These are phyloP conservation scores for Aureobasidium namibiae DNA, from an alignment of 2,329 filamentous ascomycete species.

Conservation along the genomic window DNA sequence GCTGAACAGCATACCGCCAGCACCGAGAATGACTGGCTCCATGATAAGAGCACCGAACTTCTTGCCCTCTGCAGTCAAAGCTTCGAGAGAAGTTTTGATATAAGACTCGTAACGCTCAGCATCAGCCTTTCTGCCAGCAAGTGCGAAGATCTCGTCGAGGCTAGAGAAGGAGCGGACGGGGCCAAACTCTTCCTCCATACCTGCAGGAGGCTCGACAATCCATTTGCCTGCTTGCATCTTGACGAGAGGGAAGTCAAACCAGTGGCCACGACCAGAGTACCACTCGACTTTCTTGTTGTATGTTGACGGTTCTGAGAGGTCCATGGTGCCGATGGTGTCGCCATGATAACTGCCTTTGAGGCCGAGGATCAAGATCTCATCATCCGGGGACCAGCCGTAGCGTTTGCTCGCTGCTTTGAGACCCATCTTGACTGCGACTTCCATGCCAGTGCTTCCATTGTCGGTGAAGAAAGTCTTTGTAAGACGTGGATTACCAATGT, in stretches of 20 bases:
- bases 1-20: slow-evolving; percentile 75
- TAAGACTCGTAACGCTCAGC: slow-evolving; percentile 50
- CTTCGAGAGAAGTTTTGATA: slow-evolving; percentile 48
- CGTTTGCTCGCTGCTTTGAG: slow-evolving; percentile 58
- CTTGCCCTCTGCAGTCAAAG: slow-evolving; percentile 48
- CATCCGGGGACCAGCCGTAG: slow-evolving; percentile 56
- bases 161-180: slow-evolving; percentile 36
- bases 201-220: slow-evolving; percentile 51
- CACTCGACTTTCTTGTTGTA: slow-evolving; percentile 81
- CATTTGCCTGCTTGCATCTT: slow-evolving; percentile 59
- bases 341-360: slow-evolving; percentile 78
- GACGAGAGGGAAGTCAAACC: slow-evolving; percentile 72
- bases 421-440: slow-evolving; percentile 81
- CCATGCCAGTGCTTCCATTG: slow-evolving; percentile 74
- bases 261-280: slow-evolving; percentile 69
- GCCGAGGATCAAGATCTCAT: slow-evolving; percentile 60
- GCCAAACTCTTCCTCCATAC: slow-evolving; percentile 41
- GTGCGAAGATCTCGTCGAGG: slow-evolving; percentile 53
- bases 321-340: slow-evolving; percentile 84
- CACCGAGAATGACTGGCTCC: slow-evolving; percentile 72
- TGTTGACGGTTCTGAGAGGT: slow-evolving; percentile 66
- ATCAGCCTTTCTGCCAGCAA: slow-evolving; percentile 37
- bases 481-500: slow-evolving; percentile 56
- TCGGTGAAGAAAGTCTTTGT: slow-evolving; percentile 73
- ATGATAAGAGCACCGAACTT: slow-evolving; percentile 72